These are phyloP conservation scores for Verticillium zaregamsianum DNA, from an alignment of 2,329 filamentous ascomycete species.

Conservation along the genomic window DNA sequence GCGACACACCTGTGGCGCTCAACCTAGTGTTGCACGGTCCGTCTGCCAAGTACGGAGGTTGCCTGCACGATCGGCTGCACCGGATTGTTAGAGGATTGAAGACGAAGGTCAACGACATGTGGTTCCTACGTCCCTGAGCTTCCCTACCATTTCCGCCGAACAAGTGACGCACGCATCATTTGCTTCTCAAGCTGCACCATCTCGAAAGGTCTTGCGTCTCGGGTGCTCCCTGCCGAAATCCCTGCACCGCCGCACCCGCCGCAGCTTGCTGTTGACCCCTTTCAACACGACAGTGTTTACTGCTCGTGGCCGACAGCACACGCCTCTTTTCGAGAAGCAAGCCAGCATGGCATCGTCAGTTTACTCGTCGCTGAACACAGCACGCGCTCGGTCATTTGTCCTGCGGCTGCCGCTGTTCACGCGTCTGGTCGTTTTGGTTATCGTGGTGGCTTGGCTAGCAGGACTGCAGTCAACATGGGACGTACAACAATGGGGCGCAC, in stretches of 20 bases:
- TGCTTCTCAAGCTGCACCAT: no score
- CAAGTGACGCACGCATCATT: no score
- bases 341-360: not conserved
- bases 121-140: not conserved
- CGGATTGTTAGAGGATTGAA: not conserved
- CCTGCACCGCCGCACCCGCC: no score
- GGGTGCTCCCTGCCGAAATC: no score
- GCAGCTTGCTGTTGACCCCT: not conserved
- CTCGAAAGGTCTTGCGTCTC: no score
- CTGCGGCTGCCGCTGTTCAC: slow-evolving; percentile 86
- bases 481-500: slow-evolving; percentile 69
- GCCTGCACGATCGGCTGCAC: not conserved
- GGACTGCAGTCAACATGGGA: slow-evolving; percentile 68
- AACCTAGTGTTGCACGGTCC: not conserved
- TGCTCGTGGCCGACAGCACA: not conserved
- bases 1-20: not conserved
- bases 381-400: slow-evolving; percentile 74
- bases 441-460: slow-evolving; percentile 55
- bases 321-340: not conserved
- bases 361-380: slow-evolving; percentile 54
- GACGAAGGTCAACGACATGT: not conserved
- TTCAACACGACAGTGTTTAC: not conserved
- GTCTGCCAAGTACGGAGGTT: not conserved
- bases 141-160: not conserved
- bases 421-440: slow-evolving; percentile 60